phyloP scores from a whole-genome alignment of 129 eudicot genomes.

The Glebionis coronaria region DNA sequence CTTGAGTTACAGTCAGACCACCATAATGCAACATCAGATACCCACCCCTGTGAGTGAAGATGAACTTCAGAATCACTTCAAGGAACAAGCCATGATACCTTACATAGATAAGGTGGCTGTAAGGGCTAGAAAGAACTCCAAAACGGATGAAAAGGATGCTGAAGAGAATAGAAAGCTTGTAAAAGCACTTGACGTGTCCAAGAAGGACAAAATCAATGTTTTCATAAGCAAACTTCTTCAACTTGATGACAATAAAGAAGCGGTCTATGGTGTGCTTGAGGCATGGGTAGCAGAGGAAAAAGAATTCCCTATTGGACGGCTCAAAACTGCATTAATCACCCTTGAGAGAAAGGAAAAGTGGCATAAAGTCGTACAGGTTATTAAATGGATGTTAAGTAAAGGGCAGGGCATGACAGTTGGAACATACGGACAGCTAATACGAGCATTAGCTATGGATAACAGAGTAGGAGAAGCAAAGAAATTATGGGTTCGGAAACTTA shows the following conservation, averaged over 20 bases:
- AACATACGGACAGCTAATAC: slow-evolving; percentile 80
- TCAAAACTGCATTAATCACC: slow-evolving; percentile 47
- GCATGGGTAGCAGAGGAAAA: slow-evolving; percentile 84
- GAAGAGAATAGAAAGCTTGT: slow-evolving; percentile 15
- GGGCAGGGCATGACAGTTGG: slow-evolving; percentile 79
- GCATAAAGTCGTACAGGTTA: slow-evolving; percentile 80
- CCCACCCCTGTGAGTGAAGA: slow-evolving; percentile 8
- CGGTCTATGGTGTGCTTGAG: slow-evolving; percentile 72
- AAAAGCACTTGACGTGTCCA: slow-evolving; percentile 37
- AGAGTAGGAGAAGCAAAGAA: slow-evolving; percentile 77
- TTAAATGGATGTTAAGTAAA: slow-evolving; percentile 93
- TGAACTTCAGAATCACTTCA: slow-evolving; percentile 9
- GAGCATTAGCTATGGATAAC: slow-evolving; percentile 78
- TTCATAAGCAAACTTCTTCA: slow-evolving; percentile 45
- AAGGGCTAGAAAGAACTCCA: slow-evolving; percentile 19
- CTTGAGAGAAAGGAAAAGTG: slow-evolving; percentile 75
- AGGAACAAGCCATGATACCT: slow-evolving; percentile 2
- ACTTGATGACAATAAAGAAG: slow-evolving; percentile 61
- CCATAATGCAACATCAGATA: slow-evolving; percentile 23
- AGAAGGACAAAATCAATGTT: slow-evolving; percentile 51
- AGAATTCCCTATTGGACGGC: slow-evolving; percentile 76
- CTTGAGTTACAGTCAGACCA: slow-evolving; percentile 30
- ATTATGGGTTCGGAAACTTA: slow-evolving; percentile 79
- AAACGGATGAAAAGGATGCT: slow-evolving; percentile 22
- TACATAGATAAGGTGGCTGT: slow-evolving; percentile 14